These are phyloP conservation scores for Coccomyxa sp. DNA, from an alignment of 139 green algal species.

Conservation along the genomic window DNA sequence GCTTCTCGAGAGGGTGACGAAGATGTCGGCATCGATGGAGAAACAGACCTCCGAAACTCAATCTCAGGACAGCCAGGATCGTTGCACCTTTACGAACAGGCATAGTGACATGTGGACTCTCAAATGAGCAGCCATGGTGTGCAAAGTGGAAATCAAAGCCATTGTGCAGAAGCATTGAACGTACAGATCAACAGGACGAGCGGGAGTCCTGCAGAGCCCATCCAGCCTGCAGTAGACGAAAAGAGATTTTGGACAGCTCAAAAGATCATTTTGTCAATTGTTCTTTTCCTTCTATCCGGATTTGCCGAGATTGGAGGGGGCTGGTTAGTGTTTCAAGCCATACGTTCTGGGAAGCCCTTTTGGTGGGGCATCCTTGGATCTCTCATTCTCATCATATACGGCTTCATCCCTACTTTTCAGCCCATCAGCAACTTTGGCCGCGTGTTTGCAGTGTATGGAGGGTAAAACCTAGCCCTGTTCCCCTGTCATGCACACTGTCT, in stretches of 20 bases:
- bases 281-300: constrained; percentile 55
- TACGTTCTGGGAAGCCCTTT: constrained; percentile 46
- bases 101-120: too few species aligned
- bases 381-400: constrained; percentile 62
- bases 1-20: too few species aligned
- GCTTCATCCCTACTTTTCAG: constrained; percentile 74
- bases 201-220: background rate
- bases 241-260: constrained; percentile 28
- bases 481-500: background rate
- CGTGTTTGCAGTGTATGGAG: constrained; percentile 65
- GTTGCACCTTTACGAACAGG: too few species aligned
- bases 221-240: background rate
- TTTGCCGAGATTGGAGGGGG: constrained; percentile 76
- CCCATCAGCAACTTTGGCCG: constrained; percentile 57
- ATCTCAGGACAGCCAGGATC: too few species aligned
- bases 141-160: background rate
- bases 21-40: too few species aligned
- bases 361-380: constrained; percentile 32
- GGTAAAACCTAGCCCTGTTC: background rate
- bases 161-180: background rate
- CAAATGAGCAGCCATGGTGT: too few species aligned
- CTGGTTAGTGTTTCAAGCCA: constrained; percentile 79
- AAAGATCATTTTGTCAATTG: constrained; percentile 20
- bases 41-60: too few species aligned
- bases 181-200: background rate